Conservation (phyloP, 176 grass and related monocot genomes). For the Raddia distichophylla region DNA sequence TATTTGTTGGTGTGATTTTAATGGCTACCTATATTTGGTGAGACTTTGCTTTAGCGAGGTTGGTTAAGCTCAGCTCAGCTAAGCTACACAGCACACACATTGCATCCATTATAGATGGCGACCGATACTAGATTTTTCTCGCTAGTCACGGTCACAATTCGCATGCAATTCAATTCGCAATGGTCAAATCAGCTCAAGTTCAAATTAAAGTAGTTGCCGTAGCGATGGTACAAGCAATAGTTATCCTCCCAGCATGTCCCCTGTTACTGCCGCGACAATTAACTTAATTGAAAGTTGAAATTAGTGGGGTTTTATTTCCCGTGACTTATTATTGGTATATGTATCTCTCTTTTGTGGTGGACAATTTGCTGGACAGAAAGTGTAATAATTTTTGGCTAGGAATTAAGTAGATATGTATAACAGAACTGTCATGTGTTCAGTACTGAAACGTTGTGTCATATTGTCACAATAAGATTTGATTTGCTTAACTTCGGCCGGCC, state of each 20-base stretch:
- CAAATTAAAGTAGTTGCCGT: neutral
- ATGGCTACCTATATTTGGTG: conserved; percentile 13
- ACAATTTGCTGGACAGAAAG: neutral
- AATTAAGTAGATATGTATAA: neutral
- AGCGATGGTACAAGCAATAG: conserved; percentile 20
- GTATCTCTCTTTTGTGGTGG: neutral
- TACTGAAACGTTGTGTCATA: too few species aligned
- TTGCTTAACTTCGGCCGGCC: too few species aligned
- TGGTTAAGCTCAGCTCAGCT: conserved; percentile 11
- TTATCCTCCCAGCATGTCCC: neutral
- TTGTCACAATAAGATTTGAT: too few species aligned
- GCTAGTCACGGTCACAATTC: neutral
- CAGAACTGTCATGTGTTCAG: neutral
- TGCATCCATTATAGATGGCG: conserved; percentile 1
- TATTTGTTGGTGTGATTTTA: neutral
- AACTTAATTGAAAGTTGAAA: neutral
- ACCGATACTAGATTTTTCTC: conserved; percentile 24
- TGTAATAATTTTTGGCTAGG: neutral
- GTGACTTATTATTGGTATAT: neutral
- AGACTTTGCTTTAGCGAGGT: conserved; percentile 29
- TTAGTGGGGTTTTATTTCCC: too few species aligned
- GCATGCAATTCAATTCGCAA: neutral
- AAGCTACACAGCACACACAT: neutral
- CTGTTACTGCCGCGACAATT: neutral
- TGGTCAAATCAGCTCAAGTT: neutral